Conservation (phyloP, 371 early-diverging fungal genomes). For the Rhizopus delemar region DNA sequence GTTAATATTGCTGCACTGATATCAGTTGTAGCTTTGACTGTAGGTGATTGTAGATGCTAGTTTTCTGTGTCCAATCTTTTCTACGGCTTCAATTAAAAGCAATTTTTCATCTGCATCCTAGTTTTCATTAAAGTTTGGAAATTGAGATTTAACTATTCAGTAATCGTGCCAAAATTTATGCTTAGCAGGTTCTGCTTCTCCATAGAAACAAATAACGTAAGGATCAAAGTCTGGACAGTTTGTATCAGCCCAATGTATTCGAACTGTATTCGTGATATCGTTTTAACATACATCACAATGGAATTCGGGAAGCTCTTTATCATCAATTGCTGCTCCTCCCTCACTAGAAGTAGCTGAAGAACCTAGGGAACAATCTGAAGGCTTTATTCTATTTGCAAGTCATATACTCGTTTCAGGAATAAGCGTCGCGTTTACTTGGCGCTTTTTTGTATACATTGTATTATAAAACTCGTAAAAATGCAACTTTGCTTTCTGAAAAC, state of each 20-base stretch:
- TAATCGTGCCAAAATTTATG: constrained; percentile 90
- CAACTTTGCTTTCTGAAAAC: no score
- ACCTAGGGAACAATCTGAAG: constrained; percentile 31
- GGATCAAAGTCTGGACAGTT: constrained; percentile 94
- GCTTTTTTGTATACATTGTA: no score
- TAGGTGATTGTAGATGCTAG: constrained; percentile 34
- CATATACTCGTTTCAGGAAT: constrained; percentile 18
- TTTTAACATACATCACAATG: constrained; percentile 92
- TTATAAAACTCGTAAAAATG: no score
- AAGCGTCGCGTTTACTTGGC: no score
- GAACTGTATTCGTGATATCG: constrained; percentile 86
- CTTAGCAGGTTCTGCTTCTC: constrained; percentile 79
- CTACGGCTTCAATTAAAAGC: constrained; percentile 89
- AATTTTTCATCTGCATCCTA: constrained; percentile 99
- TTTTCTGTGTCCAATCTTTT: constrained; percentile 94
- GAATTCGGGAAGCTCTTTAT: constrained; percentile 64
- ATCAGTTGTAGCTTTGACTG: not conserved
- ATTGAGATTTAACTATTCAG: constrained; percentile 85
- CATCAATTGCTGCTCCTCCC: constrained; percentile 33
- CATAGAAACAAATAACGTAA: constrained; percentile 93
- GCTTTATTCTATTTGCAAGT: constrained; percentile 53
- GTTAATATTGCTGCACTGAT: no score
- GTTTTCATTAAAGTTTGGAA: constrained; percentile 80
- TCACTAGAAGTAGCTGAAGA: constrained; percentile 27
- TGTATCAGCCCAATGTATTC: constrained; percentile 82